These are phyloP conservation scores for Hansenula sp. DNA, from an alignment of 1,139 yeast genomes.

Conservation along the genomic window DNA sequence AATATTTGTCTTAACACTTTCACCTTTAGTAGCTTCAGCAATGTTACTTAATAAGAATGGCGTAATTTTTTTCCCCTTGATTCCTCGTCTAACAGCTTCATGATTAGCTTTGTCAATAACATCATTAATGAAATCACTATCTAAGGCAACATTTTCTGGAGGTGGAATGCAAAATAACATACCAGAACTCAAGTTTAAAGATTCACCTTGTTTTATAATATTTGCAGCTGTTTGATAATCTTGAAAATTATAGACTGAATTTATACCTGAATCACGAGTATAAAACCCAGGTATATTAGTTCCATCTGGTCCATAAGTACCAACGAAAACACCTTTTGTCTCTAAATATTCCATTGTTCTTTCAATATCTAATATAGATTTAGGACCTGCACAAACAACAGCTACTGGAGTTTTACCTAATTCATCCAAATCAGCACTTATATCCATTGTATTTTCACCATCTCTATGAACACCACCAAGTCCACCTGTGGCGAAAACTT, in stretches of 20 bases:
- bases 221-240: constrained; percentile 56
- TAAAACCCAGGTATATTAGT: constrained; percentile 82
- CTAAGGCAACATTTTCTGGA: constrained; percentile 58
- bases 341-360: constrained; percentile 83
- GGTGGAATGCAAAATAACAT: constrained; percentile 81
- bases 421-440: constrained; percentile 86
- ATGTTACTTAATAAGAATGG: constrained; percentile 70
- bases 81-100: constrained; percentile 50
- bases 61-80: constrained; percentile 71
- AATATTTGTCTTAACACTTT: constrained; percentile 65
- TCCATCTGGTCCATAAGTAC: constrained; percentile 40
- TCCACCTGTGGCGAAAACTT: constrained; percentile 91
- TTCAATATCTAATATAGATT: constrained; percentile 75
- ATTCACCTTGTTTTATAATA: constrained; percentile 46
- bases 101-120: constrained; percentile 56
- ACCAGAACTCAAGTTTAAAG: constrained; percentile 59
- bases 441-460: constrained; percentile 70
- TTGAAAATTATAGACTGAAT: constrained; percentile 62
- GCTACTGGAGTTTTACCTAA: constrained; percentile 78
- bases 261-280: constrained; percentile 68
- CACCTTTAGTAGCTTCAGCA: constrained; percentile 63
- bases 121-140: constrained; percentile 43
- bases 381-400: constrained; percentile 91
- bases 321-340: constrained; percentile 71
- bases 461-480: constrained; percentile 89